A percentile compares a stretch with the other conserved stretches of the same genome.
These are phyloP conservation scores for Carallia pectinifolia DNA, from an alignment of 345 rosid species.

Conservation along the genomic window DNA sequence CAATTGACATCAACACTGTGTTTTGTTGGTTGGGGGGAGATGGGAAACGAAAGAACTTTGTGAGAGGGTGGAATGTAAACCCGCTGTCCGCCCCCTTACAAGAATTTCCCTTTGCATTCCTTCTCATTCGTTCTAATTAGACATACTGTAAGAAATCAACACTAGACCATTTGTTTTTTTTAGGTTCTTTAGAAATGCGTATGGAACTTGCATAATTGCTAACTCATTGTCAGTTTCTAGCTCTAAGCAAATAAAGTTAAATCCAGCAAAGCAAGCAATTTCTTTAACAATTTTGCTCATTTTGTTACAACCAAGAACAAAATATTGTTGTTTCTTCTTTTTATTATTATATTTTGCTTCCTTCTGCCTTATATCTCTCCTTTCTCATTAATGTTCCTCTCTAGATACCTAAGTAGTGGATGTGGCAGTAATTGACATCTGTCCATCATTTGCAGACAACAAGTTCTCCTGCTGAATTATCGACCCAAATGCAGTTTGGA, in stretches of 20 bases:
- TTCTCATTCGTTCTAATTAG: too few species aligned
- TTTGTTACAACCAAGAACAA: too few species aligned
- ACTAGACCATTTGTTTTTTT: not conserved
- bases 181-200: not conserved
- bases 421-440: not conserved
- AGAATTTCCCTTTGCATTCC: too few species aligned
- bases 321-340: not conserved
- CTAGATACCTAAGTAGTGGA: not conserved
- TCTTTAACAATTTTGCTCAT: too few species aligned
- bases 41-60: too few species aligned
- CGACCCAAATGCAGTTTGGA: conserved; percentile 73
- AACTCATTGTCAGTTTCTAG: too few species aligned
- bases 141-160: not conserved
- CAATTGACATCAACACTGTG: not conserved
- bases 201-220: not conserved
- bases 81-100: too few species aligned
- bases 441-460: conserved; percentile 46
- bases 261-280: too few species aligned
- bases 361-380: not conserved
- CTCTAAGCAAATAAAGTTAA: too few species aligned
- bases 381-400: conserved; percentile 1
- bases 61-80: too few species aligned
- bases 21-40: too few species aligned
- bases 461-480: conserved; percentile 56
- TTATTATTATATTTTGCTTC: not conserved